These are phyloP conservation scores for Kickxella alabastrina DNA, from an alignment of 192 early-diverging fungal genomes.

Conservation along the genomic window DNA sequence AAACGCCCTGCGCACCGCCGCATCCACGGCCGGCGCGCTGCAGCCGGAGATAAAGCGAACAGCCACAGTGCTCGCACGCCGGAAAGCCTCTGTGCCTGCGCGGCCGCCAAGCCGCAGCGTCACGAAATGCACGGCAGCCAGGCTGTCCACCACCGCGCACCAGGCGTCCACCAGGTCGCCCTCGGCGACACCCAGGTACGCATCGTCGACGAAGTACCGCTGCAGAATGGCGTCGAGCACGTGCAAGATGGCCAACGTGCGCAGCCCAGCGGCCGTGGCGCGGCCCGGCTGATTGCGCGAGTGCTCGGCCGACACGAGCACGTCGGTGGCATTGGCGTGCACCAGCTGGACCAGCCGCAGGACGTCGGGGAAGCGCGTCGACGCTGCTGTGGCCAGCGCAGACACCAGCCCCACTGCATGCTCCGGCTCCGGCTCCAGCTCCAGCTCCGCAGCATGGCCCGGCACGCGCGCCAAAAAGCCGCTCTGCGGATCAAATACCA, in stretches of 20 bases:
- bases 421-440: too few relatives aligned
- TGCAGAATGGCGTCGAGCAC: constrained; percentile 5
- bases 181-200: not conserved
- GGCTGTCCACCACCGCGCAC: constrained; percentile 6
- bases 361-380: not conserved
- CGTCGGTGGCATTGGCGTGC: not conserved
- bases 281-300: too few relatives aligned
- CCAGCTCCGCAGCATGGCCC: too few relatives aligned
- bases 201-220: constrained; percentile 8
- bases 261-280: too few relatives aligned
- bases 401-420: not conserved
- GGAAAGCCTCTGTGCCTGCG: constrained; percentile 12
- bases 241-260: constrained; percentile 2
- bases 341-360: not conserved
- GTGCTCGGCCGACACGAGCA: constrained; percentile 5
- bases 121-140: constrained; percentile 14
- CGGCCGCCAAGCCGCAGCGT: constrained; percentile 10
- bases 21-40: not conserved
- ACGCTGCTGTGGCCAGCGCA: not conserved
- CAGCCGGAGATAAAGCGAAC: not conserved
- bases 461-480: not conserved
- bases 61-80: not conserved
- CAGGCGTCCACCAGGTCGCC: constrained; percentile 6
- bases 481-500: not conserved
- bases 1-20: constrained; percentile 11